Evolutionary conservation across 306 rosid species (phyloP).

Genomic region (Rosa chinensis): DNA sequence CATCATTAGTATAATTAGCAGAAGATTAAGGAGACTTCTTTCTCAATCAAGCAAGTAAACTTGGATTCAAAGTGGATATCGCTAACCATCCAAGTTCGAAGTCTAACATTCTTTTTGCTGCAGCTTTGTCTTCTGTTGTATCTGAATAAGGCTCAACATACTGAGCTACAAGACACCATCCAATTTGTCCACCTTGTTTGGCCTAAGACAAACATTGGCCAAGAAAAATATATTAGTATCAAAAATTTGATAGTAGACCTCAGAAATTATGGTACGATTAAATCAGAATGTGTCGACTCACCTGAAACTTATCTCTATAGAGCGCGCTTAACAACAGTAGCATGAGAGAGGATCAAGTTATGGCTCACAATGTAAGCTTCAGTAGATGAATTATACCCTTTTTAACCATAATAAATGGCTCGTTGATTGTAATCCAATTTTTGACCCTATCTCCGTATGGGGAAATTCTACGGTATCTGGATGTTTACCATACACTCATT

Average conservation of each 20-base stretch:
- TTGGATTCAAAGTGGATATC: neutral
- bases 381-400: constrained; percentile 35
- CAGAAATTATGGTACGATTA: no score
- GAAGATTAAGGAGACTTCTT: neutral
- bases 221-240: neutral
- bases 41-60: neutral
- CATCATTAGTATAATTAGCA: neutral
- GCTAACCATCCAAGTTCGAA: constrained; percentile 40
- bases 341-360: constrained; percentile 46
- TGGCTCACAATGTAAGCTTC: constrained; percentile 54
- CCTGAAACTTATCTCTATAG: constrained; percentile 48
- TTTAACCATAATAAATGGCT: neutral
- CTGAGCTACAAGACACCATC: constrained; percentile 19
- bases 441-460: constrained; percentile 12
- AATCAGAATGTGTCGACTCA: neutral
- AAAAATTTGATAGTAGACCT: neutral
- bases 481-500: no score
- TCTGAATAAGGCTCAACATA: constrained; percentile 28
- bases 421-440: constrained; percentile 21
- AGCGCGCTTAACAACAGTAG: constrained; percentile 26
- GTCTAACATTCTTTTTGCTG: constrained; percentile 35
- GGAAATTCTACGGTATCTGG: no score
- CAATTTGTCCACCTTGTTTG: constrained; percentile 43
- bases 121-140: constrained; percentile 28
- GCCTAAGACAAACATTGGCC: neutral